Percentiles rank a stretch among this genome's conserved stretches.
Evolutionary conservation across 306 rosid genomes (phyloP).

Genomic region (Cucurbita argyrosperma): DNA sequence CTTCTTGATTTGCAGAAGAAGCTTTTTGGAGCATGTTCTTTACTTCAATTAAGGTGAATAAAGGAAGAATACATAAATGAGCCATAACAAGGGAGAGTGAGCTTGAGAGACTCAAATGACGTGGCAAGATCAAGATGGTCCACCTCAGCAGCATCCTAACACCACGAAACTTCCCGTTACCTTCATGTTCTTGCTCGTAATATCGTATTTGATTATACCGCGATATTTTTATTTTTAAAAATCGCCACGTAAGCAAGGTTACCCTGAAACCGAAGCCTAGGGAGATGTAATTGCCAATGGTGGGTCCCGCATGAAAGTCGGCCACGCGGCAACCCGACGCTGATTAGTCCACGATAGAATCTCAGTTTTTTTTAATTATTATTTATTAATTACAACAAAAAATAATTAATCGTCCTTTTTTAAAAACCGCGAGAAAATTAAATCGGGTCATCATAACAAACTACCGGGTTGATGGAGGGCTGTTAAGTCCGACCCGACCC

Average conservation of each 20-base stretch:
- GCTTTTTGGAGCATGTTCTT: too few relatives aligned
- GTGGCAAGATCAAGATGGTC: neutral
- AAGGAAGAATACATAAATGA: too few relatives aligned
- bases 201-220: neutral
- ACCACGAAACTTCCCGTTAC: neutral
- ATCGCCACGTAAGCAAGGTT: constrained; percentile 1
- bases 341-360: constrained; percentile 16
- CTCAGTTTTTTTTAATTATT: neutral
- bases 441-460: neutral
- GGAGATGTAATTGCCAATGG: neutral
- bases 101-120: neutral
- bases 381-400: neutral
- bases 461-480: neutral
- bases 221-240: neutral
- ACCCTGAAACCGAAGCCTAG: neutral
- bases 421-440: neutral
- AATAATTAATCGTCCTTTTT: neutral
- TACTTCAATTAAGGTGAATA: too few relatives aligned
- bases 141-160: neutral
- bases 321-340: constrained; percentile 82
- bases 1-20: too few relatives aligned
- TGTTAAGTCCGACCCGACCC: neutral
- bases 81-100: too few relatives aligned
- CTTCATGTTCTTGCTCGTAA: neutral
- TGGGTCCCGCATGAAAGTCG: neutral